phyloP scores from a whole-genome alignment of 257 asterid species.

The Fraxinus pennsylvanica region DNA sequence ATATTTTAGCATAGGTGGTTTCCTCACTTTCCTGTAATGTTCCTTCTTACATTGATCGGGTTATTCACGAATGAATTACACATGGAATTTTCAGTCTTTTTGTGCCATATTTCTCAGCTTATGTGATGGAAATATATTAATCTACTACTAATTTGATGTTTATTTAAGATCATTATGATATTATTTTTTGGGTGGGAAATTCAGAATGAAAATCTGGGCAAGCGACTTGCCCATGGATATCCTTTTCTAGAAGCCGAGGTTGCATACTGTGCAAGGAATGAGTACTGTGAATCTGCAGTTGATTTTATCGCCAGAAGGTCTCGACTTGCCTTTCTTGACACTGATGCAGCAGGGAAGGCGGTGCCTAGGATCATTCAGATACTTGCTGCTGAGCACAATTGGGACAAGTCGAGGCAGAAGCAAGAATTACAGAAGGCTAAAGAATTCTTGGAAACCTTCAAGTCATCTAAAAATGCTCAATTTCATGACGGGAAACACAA shows the following conservation, averaged over 20 bases:
- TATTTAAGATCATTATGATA: neutral
- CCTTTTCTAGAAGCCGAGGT: conserved; percentile 97
- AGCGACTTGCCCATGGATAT: conserved; percentile 95
- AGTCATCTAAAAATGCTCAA: conserved; percentile 87
- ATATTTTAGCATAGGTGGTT: neutral
- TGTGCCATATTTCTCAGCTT: neutral
- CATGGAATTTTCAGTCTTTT: neutral
- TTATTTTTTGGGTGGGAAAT: conserved; percentile 8
- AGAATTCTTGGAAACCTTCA: conserved; percentile 84
- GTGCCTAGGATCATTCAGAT: conserved; percentile 78
- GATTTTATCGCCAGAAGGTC: conserved; percentile 95
- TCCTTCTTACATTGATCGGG: neutral
- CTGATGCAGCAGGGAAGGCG: conserved; percentile 88
- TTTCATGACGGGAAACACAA: conserved; percentile 91
- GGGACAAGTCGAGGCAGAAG: conserved; percentile 82
- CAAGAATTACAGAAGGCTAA: conserved; percentile 61
- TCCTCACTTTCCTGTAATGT: neutral
- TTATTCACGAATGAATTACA: neutral
- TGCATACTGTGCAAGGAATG: conserved; percentile 93
- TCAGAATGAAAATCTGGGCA: conserved; percentile 91
- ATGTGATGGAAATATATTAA: neutral
- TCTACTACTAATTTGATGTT: neutral
- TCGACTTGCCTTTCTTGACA: conserved; percentile 96
- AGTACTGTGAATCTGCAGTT: conserved; percentile 90
- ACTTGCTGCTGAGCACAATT: conserved; percentile 78